Conservation (phyloP, 2,329 filamentous ascomycete genomes). For the Alternaria tenuissima region DNA sequence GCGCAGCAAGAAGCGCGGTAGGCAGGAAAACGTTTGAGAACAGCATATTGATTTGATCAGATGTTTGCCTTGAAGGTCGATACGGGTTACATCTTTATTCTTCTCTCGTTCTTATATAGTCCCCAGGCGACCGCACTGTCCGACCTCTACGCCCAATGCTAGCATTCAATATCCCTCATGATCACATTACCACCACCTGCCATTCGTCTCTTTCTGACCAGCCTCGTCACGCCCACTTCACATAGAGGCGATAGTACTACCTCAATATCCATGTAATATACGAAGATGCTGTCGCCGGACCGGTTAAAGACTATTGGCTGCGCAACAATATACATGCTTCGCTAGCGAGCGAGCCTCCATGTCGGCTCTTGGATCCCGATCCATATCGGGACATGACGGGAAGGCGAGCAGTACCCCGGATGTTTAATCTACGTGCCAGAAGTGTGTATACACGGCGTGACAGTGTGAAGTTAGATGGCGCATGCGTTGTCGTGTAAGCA, state of each 20-base stretch:
- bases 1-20: conserved; percentile 39
- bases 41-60: conserved; percentile 40
- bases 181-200: conserved; percentile 17
- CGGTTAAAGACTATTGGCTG: conserved; percentile 33
- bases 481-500: conserved; percentile 1
- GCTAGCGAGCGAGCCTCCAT: conserved; percentile 24
- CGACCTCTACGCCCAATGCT: neutral
- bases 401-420: conserved; percentile 31
- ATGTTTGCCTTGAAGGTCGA: neutral
- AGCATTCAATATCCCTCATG: conserved; percentile 19
- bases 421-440: conserved; percentile 28
- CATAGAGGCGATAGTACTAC: conserved; percentile 33
- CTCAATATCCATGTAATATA: conserved; percentile 36
- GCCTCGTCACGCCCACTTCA: conserved; percentile 19
- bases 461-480: conserved; percentile 1
- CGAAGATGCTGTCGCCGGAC: conserved; percentile 27
- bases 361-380: conserved; percentile 36
- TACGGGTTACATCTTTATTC: neutral
- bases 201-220: conserved; percentile 12
- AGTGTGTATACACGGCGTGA: conserved; percentile 29
- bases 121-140: neutral
- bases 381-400: conserved; percentile 20
- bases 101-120: conserved; percentile 27
- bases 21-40: conserved; percentile 48
- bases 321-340: conserved; percentile 27